Conservation (phyloP, 768 basidiomycete genomes). For the Suillus subaureus region DNA sequence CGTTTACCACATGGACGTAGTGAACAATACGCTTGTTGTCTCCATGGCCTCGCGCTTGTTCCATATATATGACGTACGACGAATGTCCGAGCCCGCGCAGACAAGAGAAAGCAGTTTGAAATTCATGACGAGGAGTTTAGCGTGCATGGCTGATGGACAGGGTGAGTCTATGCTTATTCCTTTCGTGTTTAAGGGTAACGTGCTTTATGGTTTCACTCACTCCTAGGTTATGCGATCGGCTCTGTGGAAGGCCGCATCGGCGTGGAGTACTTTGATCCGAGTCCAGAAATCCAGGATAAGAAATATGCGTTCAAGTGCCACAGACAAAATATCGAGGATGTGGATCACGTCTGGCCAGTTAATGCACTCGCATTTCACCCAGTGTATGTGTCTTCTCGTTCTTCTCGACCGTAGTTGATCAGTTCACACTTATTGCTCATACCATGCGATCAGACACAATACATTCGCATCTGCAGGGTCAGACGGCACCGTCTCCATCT, state of each 20-base stretch:
- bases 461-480: slow-evolving; percentile 97
- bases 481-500: slow-evolving; percentile 91
- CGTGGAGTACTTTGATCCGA: slow-evolving; percentile 94
- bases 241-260: slow-evolving; percentile 97
- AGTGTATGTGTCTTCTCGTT: slow-evolving; percentile 44
- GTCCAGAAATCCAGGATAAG: slow-evolving; percentile 72
- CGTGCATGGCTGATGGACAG: slow-evolving; percentile 91
- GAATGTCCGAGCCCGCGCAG: slow-evolving; percentile 74
- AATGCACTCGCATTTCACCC: slow-evolving; percentile 96
- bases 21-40: slow-evolving; percentile 80
- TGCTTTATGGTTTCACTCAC: slow-evolving; percentile 4
- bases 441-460: slow-evolving; percentile 60
- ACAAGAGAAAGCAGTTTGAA: slow-evolving; percentile 91
- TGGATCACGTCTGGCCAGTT: slow-evolving; percentile 96
- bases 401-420: not conserved
- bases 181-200: slow-evolving; percentile 4
- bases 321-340: slow-evolving; percentile 83
- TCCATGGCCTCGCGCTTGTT: slow-evolving; percentile 92
- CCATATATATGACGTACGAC: slow-evolving; percentile 85
- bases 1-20: slow-evolving; percentile 81
- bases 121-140: slow-evolving; percentile 90
- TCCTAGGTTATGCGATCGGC: slow-evolving; percentile 84
- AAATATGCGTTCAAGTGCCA: slow-evolving; percentile 95
- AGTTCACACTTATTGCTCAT: not conserved
- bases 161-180: slow-evolving; percentile 46